These are phyloP conservation scores for Botrytis hyacinthi DNA, from an alignment of 2,329 filamentous ascomycete species.

Conservation along the genomic window DNA sequence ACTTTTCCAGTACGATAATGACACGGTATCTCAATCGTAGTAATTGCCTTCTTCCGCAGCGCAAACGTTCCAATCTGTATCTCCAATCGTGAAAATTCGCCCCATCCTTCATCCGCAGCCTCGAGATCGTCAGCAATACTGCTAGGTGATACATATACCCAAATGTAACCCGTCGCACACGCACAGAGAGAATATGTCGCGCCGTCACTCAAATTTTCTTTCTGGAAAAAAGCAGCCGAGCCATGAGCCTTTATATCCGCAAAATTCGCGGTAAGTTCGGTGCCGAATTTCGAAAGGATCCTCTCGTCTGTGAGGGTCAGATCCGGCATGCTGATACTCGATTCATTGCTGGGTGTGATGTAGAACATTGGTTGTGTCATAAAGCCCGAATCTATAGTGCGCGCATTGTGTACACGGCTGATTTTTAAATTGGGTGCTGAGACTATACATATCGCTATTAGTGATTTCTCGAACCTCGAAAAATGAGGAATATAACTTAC, in stretches of 20 bases:
- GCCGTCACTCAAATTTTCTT: slow-evolving; percentile 29
- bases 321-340: slow-evolving; percentile 32
- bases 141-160: slow-evolving; percentile 26
- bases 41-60: slow-evolving; percentile 31
- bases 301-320: slow-evolving; percentile 32
- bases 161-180: slow-evolving; percentile 36
- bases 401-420: slow-evolving; percentile 27
- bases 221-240: slow-evolving; percentile 32
- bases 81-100: slow-evolving; percentile 26
- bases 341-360: slow-evolving; percentile 31
- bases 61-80: slow-evolving; percentile 36
- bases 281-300: slow-evolving; percentile 33
- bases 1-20: slow-evolving; percentile 22
- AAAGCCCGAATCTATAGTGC: slow-evolving; percentile 25
- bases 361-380: slow-evolving; percentile 32
- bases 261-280: slow-evolving; percentile 34
- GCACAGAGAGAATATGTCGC: slow-evolving; percentile 32
- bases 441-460: slow-evolving; percentile 21
- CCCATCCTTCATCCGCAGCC: background rate
- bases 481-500: slow-evolving; percentile 21
- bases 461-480: background rate
- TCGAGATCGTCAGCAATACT: slow-evolving; percentile 1
- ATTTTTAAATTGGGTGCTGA: slow-evolving; percentile 31
- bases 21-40: slow-evolving; percentile 31
- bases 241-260: slow-evolving; percentile 33